Conservation (phyloP, 73 alveolate species). For the Chromera velia region DNA sequence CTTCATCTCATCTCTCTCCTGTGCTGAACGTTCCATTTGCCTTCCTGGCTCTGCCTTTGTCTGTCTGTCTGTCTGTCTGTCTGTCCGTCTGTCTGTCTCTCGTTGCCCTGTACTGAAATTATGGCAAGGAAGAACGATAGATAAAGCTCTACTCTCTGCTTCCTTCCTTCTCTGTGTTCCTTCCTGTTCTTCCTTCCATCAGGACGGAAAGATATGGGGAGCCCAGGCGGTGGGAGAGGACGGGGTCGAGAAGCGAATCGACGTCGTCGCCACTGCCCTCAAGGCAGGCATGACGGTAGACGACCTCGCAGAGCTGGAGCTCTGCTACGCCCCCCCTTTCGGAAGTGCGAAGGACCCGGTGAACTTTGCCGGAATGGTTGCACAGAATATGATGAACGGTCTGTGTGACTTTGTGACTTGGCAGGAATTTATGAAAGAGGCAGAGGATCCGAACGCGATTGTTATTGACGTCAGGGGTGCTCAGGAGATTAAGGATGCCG, state of each 20-base stretch:
- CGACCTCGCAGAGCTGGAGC: slow-evolving; percentile 14
- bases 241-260: slow-evolving; percentile 27
- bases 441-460: no score
- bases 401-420: no score
- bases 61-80: no score
- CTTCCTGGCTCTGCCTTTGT: no score
- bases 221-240: slow-evolving; percentile 7
- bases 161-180: neutral
- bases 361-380: slow-evolving; percentile 16
- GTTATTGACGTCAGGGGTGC: no score
- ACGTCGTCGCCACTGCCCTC: slow-evolving; percentile 11
- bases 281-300: slow-evolving; percentile 3
- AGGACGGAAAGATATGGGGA: slow-evolving; percentile 14
- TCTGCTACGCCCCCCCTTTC: slow-evolving; percentile 28
- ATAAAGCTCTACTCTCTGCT: neutral
- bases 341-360: slow-evolving; percentile 24
- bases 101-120: no score
- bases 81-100: no score
- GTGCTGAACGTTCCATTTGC: no score
- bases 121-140: no score
- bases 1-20: no score
- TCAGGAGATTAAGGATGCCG: no score
- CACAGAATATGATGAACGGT: slow-evolving; percentile 11
- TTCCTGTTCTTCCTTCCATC: neutral
- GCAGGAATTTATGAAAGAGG: no score